phyloP scores from a whole-genome alignment of 805 yeast species.

The Pichia rugopelliculosa region DNA sequence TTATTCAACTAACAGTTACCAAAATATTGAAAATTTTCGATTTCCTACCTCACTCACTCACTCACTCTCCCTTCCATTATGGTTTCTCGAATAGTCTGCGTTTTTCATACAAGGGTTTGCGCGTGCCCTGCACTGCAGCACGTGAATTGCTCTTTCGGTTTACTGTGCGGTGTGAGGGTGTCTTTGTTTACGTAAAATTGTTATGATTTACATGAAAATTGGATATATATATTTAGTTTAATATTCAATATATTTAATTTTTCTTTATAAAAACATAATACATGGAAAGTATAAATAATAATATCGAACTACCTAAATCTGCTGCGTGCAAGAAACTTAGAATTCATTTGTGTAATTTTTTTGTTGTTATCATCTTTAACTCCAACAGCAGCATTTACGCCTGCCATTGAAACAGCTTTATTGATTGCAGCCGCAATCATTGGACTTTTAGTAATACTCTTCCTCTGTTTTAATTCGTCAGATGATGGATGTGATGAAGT shows the following conservation, averaged over 20 bases:
- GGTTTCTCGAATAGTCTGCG: not conserved
- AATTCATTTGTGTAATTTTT: slow-evolving; percentile 49
- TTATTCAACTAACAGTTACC: not conserved
- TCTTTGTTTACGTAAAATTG: not conserved
- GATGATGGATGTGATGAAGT: not conserved
- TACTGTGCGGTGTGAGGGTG: slow-evolving; percentile 4
- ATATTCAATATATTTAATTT: too few relatives aligned
- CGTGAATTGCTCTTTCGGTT: not conserved
- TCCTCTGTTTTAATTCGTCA: not conserved
- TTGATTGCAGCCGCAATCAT: slow-evolving; percentile 31
- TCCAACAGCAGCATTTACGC: slow-evolving; percentile 12
- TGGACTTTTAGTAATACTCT: slow-evolving; percentile 17
- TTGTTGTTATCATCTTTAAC: not conserved
- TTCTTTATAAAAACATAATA: too few relatives aligned
- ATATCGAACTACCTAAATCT: slow-evolving; percentile 31
- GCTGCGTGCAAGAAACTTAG: slow-evolving; percentile 54
- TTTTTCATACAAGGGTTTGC: not conserved
- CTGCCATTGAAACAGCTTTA: slow-evolving; percentile 24
- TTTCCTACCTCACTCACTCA: not conserved
- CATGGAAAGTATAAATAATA: not conserved
- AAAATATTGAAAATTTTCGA: slow-evolving; percentile 7
- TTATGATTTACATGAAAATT: not conserved
- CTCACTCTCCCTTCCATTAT: not conserved
- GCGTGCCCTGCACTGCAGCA: not conserved
- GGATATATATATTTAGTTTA: not conserved